Evolutionary conservation across 805 yeast genomes (phyloP), one percentile per base, ranked within the genome.

Genomic region (Isabelozyma gotoi): DNA sequence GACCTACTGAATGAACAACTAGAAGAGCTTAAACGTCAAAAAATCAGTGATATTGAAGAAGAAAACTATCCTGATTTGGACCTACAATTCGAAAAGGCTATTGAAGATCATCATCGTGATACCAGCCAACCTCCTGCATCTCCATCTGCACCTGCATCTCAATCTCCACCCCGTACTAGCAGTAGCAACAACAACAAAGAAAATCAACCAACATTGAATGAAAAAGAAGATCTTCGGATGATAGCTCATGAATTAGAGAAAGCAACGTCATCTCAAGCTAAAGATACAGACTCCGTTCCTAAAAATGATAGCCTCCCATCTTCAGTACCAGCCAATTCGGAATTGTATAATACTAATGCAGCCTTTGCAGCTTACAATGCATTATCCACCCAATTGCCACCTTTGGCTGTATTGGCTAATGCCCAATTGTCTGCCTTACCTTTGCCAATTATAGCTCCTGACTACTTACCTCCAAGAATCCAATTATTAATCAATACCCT

Each of bases 401-500:
- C 71, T 1, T 48, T 65, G 7, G 66, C 73, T 0, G 50, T 52
- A 39, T 45, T 63, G 32, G 56, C 69, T 2, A 62, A 62, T 40
- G 81, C 82, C 0, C 85, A 82, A 53, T 57, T 82, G 33, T 78
- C 84, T 0, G 82, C 85, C 1, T 63, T 83, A 32, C 87, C 88
- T 2, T 60, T 83, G 40, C 74, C 81, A 3, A 57, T 82, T 4
- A 71, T 78, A 2, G 82, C 86, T 1, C 80, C 84, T 8, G 77
- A 72, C 34, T 67, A 74, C 48, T 61, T 80, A 19, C 81, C 85
- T 1, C 76, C 81, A 17, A 76, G 87, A 53, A 75, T 82, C 15
- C 89, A 85, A 56, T 67, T 85, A 33, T 67, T 83, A 20, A 68
- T 85, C 42, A 82, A 84, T 51, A 77, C 90, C 0, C 64, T 90